Percentiles rank a stretch among this genome's conserved stretches.
Conservation (phyloP, 805 yeast genomes). For the Candida michaelii region DNA sequence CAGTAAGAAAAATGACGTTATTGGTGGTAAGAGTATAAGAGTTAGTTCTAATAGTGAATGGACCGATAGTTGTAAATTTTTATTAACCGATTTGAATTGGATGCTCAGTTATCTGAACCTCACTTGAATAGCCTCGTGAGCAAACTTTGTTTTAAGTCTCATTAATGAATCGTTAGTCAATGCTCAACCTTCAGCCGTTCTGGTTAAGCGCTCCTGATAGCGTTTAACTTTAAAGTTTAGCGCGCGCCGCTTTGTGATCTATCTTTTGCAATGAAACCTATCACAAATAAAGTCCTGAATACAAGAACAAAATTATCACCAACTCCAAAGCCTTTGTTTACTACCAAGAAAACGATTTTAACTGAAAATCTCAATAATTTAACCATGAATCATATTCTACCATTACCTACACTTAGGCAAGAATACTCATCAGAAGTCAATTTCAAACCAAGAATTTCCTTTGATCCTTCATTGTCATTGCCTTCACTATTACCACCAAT, state of each 20-base stretch:
- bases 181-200: too few species aligned
- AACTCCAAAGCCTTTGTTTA: not conserved
- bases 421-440: too few species aligned
- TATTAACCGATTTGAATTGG: constrained; percentile 81
- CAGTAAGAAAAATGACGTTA: constrained; percentile 53
- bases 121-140: too few species aligned
- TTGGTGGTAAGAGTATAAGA: constrained; percentile 76
- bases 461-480: not conserved
- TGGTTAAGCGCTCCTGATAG: too few species aligned
- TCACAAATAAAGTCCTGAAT: not conserved
- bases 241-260: not conserved
- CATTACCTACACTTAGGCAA: not conserved
- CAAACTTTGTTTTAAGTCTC: too few species aligned
- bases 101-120: constrained; percentile 55
- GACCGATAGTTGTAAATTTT: constrained; percentile 85
- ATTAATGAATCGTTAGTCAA: too few species aligned
- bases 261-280: not conserved
- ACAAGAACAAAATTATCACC: not conserved
- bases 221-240: too few species aligned
- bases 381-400: constrained; percentile 2
- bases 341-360: not conserved
- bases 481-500: not conserved
- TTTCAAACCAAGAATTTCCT: not conserved
- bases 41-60: constrained; percentile 76
- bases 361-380: not conserved